These are phyloP conservation scores for Danielia reshetovae DNA, from an alignment of 805 yeast genomes.

Conservation along the genomic window DNA sequence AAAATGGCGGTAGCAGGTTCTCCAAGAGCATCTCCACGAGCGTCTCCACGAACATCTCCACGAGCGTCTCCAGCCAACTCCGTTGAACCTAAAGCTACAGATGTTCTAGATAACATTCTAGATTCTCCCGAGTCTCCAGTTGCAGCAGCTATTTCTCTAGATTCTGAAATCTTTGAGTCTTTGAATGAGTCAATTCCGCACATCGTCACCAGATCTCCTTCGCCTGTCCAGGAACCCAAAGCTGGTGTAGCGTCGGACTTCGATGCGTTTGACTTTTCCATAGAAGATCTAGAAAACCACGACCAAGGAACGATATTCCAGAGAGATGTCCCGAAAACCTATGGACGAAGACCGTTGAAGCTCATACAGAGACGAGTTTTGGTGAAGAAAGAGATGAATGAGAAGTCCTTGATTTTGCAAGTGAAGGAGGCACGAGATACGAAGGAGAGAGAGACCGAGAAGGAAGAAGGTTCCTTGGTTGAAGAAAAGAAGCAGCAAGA, in stretches of 20 bases:
- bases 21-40: neutral
- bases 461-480: no score
- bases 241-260: neutral
- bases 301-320: slow-evolving; percentile 10
- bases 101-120: no score
- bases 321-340: neutral
- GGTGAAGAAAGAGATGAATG: neutral
- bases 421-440: neutral
- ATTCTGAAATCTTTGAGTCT: neutral
- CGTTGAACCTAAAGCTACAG: neutral
- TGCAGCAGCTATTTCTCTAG: no score
- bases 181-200: neutral
- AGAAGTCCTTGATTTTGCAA: neutral
- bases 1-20: neutral
- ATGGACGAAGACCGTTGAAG: neutral
- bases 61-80: neutral
- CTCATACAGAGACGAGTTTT: no score
- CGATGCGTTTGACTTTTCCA: slow-evolving; percentile 15
- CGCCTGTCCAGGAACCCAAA: neutral
- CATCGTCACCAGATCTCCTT: neutral
- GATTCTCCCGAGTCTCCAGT: no score
- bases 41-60: no score
- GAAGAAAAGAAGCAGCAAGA: neutral
- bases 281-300: slow-evolving; percentile 12
- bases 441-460: neutral